Conservation (phyloP, 2,329 filamentous ascomycete species). For the Diaporthe longicolla region DNA sequence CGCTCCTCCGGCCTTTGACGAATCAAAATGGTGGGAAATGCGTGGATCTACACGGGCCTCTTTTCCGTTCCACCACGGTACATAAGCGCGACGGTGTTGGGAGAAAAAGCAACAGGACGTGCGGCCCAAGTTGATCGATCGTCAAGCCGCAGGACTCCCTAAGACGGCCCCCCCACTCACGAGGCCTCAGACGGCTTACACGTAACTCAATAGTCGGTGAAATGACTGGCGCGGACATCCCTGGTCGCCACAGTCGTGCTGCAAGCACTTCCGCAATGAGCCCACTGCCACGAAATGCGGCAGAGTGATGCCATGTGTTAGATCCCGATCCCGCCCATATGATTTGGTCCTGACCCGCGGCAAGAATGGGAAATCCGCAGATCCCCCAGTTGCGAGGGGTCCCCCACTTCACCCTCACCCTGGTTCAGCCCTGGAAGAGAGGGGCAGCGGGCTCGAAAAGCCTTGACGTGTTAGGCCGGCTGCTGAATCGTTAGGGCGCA, state of each 20-base stretch:
- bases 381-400: slow-evolving; percentile 35
- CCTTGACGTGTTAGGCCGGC: slow-evolving; percentile 3
- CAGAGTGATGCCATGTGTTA: slow-evolving; percentile 35
- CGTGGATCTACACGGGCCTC: slow-evolving; percentile 23
- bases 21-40: slow-evolving; percentile 11
- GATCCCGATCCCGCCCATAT: slow-evolving; percentile 24
- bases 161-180: slow-evolving; percentile 26
- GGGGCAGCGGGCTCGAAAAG: slow-evolving; percentile 16
- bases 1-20: neutral
- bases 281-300: slow-evolving; percentile 26
- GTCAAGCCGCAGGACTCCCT: slow-evolving; percentile 9
- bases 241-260: slow-evolving; percentile 36
- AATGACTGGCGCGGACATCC: slow-evolving; percentile 33
- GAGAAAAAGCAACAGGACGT: slow-evolving; percentile 23
- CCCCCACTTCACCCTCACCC: slow-evolving; percentile 30
- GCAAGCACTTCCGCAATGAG: slow-evolving; percentile 35
- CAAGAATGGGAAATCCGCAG: slow-evolving; percentile 39
- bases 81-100: slow-evolving; percentile 4
- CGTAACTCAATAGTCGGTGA: slow-evolving; percentile 41
- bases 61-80: slow-evolving; percentile 13
- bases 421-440: slow-evolving; percentile 39
- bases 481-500: neutral
- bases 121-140: slow-evolving; percentile 18
- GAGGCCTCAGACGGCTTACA: slow-evolving; percentile 27
- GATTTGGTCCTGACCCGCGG: slow-evolving; percentile 35